Conservation (phyloP, 805 yeast genomes). For the Cyberlindnera euphorbiiphila region DNA sequence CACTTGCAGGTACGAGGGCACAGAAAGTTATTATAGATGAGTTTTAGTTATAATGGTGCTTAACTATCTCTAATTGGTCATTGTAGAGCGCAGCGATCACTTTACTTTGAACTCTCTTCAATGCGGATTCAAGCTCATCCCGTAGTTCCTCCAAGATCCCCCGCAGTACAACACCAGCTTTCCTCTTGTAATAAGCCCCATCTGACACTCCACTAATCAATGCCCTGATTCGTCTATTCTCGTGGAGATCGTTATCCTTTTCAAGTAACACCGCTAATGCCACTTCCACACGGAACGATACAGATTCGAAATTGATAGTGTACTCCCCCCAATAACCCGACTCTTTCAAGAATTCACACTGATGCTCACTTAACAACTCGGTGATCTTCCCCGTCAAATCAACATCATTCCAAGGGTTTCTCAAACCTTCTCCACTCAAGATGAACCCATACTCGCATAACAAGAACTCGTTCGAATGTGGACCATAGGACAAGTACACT, state of each 20-base stretch:
- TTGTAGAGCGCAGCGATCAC: constrained; percentile 12
- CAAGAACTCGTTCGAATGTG: constrained; percentile 81
- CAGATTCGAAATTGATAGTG: constrained; percentile 47
- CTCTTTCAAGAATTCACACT: constrained; percentile 43
- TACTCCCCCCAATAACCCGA: constrained; percentile 70
- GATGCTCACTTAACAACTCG: constrained; percentile 34
- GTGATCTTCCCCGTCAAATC: constrained; percentile 52
- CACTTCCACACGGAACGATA: constrained; percentile 72
- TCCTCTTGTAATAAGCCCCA: constrained; percentile 37
- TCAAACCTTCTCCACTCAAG: constrained; percentile 29
- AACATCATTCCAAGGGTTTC: constrained; percentile 65
- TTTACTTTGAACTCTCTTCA: constrained; percentile 19
- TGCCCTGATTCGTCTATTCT: constrained; percentile 21
- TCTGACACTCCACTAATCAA: constrained; percentile 41
- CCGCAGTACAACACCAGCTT: constrained; percentile 30
- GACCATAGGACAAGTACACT: constrained; percentile 74
- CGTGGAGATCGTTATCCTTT: constrained; percentile 15
- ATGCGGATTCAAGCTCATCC: constrained; percentile 18
- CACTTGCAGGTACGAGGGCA: constrained; percentile 3
- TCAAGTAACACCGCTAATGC: constrained; percentile 62
- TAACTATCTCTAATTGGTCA: constrained; percentile 17
- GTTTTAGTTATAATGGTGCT: too few species aligned
- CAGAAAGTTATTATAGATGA: neutral
- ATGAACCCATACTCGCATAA: constrained; percentile 86
- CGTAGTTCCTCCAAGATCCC: constrained; percentile 33